A percentile compares a stretch with the other conserved stretches of the same genome.
phyloP scores from a whole-genome alignment of 2,329 filamentous ascomycete genomes.

The Curvularia lunata region DNA sequence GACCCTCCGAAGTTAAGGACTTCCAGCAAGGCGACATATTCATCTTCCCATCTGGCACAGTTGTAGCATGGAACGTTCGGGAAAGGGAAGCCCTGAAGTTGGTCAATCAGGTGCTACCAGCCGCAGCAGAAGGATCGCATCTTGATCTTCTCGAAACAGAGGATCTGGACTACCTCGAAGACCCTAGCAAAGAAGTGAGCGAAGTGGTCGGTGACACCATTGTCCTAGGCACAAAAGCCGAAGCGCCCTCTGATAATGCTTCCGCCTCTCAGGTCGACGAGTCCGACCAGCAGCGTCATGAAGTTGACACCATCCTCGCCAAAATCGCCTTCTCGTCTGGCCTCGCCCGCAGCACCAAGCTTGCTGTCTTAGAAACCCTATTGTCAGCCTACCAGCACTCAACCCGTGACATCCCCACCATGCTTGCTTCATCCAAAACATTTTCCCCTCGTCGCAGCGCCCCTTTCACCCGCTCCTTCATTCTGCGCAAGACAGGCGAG shows the following conservation, averaged over 20 bases:
- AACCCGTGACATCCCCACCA: conserved; percentile 79
- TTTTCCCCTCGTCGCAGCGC: conserved; percentile 32
- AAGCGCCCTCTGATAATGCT: conserved; percentile 23
- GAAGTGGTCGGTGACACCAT: conserved; percentile 87
- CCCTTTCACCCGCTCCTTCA: conserved; percentile 72
- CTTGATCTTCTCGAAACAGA: conserved; percentile 78
- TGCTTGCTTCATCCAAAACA: conserved; percentile 72
- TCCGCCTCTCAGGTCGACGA: conserved; percentile 28
- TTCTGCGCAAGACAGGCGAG: conserved; percentile 92
- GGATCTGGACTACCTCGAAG: conserved; percentile 84
- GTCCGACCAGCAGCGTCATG: conserved; percentile 40
- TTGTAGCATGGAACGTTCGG: conserved; percentile 90
- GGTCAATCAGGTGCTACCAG: conserved; percentile 70
- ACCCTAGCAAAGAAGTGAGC: conserved; percentile 74
- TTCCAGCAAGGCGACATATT: conserved; percentile 80
- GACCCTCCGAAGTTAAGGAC: conserved; percentile 52
- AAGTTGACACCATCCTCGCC: conserved; percentile 73
- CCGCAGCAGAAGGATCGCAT: conserved; percentile 78
- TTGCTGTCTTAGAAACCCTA: conserved; percentile 86
- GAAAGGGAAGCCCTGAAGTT: conserved; percentile 67
- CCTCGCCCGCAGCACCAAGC: conserved; percentile 88
- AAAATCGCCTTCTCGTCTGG: conserved; percentile 98
- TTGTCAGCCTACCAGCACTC: conserved; percentile 85
- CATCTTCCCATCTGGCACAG: conserved; percentile 91
- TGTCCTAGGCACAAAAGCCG: conserved; percentile 76